phyloP scores from a whole-genome alignment of 768 basidiomycete species.

The Myochromella boudieri region DNA sequence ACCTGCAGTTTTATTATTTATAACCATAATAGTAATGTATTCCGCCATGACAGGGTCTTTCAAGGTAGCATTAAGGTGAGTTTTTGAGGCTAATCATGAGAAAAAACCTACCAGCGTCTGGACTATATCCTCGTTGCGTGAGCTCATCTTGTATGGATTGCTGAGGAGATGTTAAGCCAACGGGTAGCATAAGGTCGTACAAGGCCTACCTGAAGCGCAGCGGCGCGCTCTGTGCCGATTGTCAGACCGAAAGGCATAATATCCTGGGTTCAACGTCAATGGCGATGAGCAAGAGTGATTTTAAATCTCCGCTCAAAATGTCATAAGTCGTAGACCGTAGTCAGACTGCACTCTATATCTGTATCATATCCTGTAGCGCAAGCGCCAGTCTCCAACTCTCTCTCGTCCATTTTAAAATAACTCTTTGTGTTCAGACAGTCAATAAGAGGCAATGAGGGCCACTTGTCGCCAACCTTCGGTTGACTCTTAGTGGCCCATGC shows the following conservation, averaged over 20 bases:
- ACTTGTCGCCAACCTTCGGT: too few species aligned
- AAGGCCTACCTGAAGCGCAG: slow-evolving; percentile 59
- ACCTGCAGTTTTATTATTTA: slow-evolving; percentile 86
- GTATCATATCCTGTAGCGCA: too few species aligned
- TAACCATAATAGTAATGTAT: slow-evolving; percentile 94
- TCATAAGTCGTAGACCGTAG: too few species aligned
- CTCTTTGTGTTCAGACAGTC: too few species aligned
- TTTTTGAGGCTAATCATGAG: not conserved
- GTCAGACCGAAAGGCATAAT: slow-evolving; percentile 74
- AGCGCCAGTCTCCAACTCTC: too few species aligned
- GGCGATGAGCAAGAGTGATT: slow-evolving; percentile 24
- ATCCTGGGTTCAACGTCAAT: slow-evolving; percentile 21
- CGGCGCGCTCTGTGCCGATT: slow-evolving; percentile 78
- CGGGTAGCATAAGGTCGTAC: not conserved
- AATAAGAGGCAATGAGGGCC: too few species aligned
- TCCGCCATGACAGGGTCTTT: slow-evolving; percentile 90
- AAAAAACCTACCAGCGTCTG: slow-evolving; percentile 64
- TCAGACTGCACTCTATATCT: too few species aligned
- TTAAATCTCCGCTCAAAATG: slow-evolving; percentile 31
- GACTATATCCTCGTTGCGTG: slow-evolving; percentile 67
- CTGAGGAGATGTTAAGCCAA: slow-evolving; percentile 33
- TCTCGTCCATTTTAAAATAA: too few species aligned
- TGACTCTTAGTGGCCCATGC: too few species aligned
- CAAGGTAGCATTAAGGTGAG: not conserved
- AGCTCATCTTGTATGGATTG: slow-evolving; percentile 83